Base-by-base conservation (phyloP, 345 rosid genomes). In the Sisymbrium irio region DNA sequence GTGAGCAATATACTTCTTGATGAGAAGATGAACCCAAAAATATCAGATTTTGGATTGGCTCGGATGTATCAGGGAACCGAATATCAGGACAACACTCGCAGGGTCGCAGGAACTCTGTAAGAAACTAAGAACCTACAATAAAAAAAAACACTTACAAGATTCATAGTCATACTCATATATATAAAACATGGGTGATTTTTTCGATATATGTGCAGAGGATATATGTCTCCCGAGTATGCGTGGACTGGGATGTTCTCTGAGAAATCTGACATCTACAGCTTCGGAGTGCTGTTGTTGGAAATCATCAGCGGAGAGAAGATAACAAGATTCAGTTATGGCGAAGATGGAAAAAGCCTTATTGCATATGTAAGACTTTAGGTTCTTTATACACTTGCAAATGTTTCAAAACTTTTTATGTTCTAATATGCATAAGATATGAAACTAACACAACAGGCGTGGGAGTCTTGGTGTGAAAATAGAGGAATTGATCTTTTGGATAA, bases 231-330 rank as follows among this genome's bases (percentile, higher is more conserved):
- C 10, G 55, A 49, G 30, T 49, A 49, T 49, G 55, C 55, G 20
- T 49, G 55, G 55, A 49, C 55, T 19, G 55, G 55, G 6, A 51
- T 76, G 13, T 85, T 82, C 71, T 82, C 84, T 1, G 77, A 76
- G 37, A 85, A 85, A 47, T 83, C 87, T 0, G 85, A 83, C 28
- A 76, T 85, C 2, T 83, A 82, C 19, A 80, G 84, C 75, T 83
- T 82, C 2, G 85, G 83, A 14, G 86, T 83, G 19, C 12, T 82
- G 32, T 32, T 84, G 42, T 11, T 64, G 22, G 77, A 73, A 42
- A 73, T 74, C 15, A 74, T 74, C 14, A 65, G 59, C 5, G 60
- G 71, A 1, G 42, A 65, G 5, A 74, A 58, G 67, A 74, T 74
- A 42, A 57, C 78, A 65, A 56, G 57, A 9, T 73, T 73, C n/a